phyloP scores from a whole-genome alignment of 2,329 filamentous ascomycete species.

The Didymella pomorum region DNA sequence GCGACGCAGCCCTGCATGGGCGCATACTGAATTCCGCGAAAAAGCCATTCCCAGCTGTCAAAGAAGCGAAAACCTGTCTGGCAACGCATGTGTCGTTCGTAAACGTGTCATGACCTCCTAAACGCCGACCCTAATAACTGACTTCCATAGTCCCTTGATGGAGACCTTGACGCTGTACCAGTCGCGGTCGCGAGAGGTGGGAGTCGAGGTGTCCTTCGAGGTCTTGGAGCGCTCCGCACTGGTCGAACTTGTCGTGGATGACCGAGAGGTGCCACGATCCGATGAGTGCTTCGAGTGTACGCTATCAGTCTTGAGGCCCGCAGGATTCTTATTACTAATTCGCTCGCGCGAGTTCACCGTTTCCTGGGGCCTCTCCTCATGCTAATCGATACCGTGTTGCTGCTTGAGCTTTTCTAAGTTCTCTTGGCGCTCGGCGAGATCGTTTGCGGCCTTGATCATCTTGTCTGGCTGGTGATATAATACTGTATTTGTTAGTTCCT shows the following conservation, averaged over 20 bases:
- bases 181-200: slow-evolving; percentile 41
- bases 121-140: slow-evolving; percentile 44
- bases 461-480: slow-evolving; percentile 81
- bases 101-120: slow-evolving; percentile 36
- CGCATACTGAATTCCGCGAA: slow-evolving; percentile 22
- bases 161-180: slow-evolving; percentile 45
- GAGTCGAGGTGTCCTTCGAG: slow-evolving; percentile 26
- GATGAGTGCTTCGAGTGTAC: slow-evolving; percentile 40
- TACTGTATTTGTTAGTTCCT: slow-evolving; percentile 55
- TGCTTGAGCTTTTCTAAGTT: slow-evolving; percentile 98
- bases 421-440: slow-evolving; percentile 91
- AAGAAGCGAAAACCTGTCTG: slow-evolving; percentile 23
- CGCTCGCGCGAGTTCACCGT: slow-evolving; percentile 44
- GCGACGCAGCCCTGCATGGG: slow-evolving; percentile 20
- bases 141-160: slow-evolving; percentile 45
- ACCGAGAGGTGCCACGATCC: slow-evolving; percentile 32
- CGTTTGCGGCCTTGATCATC: slow-evolving; percentile 87
- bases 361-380: slow-evolving; percentile 59
- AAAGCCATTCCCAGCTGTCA: slow-evolving; percentile 20
- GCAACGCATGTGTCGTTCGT: slow-evolving; percentile 32
- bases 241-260: slow-evolving; percentile 38
- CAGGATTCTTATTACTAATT: slow-evolving; percentile 44
- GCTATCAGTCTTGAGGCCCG: slow-evolving; percentile 47
- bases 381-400: slow-evolving; percentile 96
- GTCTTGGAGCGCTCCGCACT: slow-evolving; percentile 34